Evolutionary conservation across 2,329 filamentous ascomycete genomes (phyloP).

Genomic region (Pseudogymnoascus sp.): DNA sequence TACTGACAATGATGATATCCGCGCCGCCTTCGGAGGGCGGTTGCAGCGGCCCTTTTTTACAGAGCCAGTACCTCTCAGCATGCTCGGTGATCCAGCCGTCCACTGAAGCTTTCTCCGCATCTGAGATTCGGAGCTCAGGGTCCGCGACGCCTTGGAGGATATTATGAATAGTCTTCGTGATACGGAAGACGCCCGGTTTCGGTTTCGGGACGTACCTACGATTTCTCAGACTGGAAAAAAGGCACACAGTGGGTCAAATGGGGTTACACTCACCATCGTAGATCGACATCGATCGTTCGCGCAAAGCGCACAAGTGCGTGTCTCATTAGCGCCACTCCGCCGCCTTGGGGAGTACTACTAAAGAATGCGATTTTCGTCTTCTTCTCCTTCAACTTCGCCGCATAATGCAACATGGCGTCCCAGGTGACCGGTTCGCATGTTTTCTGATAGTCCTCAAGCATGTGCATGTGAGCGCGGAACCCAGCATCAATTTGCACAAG

Average conservation of each 20-base stretch:
- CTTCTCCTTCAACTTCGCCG: conserved; percentile 44
- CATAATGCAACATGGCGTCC: conserved; percentile 49
- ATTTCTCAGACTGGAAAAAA: background rate
- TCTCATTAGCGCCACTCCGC: conserved; percentile 59
- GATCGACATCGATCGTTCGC: conserved; percentile 57
- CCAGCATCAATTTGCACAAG: conserved; percentile 51
- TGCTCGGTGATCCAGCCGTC: conserved; percentile 68
- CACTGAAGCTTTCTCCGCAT: conserved; percentile 55
- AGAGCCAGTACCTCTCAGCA: conserved; percentile 67
- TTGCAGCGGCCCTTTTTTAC: conserved; percentile 58
- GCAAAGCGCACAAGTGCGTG: conserved; percentile 66
- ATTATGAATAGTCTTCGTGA: conserved; percentile 85
- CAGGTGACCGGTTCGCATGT: conserved; percentile 49
- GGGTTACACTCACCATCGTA: conserved; percentile 58
- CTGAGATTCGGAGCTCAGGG: conserved; percentile 55
- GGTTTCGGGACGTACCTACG: conserved; percentile 60
- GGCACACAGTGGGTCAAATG: background rate
- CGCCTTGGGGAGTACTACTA: conserved; percentile 57
- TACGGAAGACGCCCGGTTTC: conserved; percentile 69
- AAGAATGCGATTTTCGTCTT: conserved; percentile 57
- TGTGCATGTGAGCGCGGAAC: conserved; percentile 43
- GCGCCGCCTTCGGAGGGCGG: conserved; percentile 62
- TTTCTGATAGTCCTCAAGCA: conserved; percentile 42
- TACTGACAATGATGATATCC: conserved; percentile 59
- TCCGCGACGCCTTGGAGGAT: conserved; percentile 73